A percentile compares a stretch with the other conserved stretches of the same genome.
Evolutionary conservation across 164 flowering plant species (phyloP).

Genomic region (Berberis thunbergii): DNA sequence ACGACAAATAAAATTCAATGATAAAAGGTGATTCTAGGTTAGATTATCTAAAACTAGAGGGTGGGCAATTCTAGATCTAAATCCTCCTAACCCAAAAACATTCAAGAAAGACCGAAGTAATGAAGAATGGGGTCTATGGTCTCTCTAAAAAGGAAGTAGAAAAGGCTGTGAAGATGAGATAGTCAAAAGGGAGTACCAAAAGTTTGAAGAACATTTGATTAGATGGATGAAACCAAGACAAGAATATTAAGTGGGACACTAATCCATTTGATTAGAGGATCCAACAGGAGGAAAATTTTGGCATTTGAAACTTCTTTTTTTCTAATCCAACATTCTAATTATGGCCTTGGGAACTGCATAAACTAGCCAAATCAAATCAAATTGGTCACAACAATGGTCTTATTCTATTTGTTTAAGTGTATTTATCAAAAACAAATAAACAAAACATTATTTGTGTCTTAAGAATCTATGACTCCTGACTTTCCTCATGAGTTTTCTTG

Average conservation of each 20-base stretch:
- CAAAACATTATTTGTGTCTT: slow-evolving; percentile 5
- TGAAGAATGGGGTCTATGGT: slow-evolving; percentile 6
- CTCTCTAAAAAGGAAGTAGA: slow-evolving; percentile 20
- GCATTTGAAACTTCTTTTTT: slow-evolving; percentile 13
- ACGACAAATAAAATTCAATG: neutral
- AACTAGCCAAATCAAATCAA: slow-evolving; percentile 21
- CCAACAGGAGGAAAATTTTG: slow-evolving; percentile 12
- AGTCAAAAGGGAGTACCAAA: slow-evolving; percentile 38
- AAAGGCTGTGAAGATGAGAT: slow-evolving; percentile 23
- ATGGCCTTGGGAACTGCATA: slow-evolving; percentile 52
- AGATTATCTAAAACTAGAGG: too few relatives aligned
- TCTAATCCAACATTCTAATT: slow-evolving; percentile 14
- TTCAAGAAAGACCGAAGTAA: neutral
- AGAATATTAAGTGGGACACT: slow-evolving; percentile 21
- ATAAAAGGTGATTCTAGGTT: neutral
- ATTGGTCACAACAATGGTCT: slow-evolving; percentile 22
- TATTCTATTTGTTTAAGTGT: neutral
- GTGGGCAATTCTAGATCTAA: too few relatives aligned
- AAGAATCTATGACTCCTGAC: slow-evolving; percentile 51
- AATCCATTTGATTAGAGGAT: slow-evolving; percentile 19
- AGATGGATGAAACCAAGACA: slow-evolving; percentile 14
- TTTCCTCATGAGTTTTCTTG: slow-evolving; percentile 34
- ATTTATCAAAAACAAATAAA: neutral
- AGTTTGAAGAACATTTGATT: slow-evolving; percentile 10
- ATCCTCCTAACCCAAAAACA: neutral